Evolutionary conservation across 495 filamentous ascomycete genomes (phyloP).

Genomic region (Lophiostoma macrostomum): DNA sequence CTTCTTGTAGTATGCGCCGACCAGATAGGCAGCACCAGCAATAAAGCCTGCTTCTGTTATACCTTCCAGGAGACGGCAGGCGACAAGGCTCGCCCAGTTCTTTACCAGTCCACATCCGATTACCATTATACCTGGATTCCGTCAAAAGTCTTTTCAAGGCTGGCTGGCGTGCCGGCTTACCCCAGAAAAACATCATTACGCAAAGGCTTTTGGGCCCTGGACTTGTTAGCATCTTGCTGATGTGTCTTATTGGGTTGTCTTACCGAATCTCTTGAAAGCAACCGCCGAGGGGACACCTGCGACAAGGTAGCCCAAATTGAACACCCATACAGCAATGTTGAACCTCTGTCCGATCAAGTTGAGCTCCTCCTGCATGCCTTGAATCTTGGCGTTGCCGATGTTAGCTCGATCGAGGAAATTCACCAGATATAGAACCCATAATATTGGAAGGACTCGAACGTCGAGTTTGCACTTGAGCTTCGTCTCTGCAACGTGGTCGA

Average conservation of each 20-base stretch:
- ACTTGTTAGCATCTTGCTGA: too few relatives aligned
- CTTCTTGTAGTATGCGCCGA: slow-evolving; percentile 31
- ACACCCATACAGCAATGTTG: slow-evolving; percentile 53
- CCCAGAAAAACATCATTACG: slow-evolving; percentile 48
- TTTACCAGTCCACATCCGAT: slow-evolving; percentile 29
- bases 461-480: slow-evolving; percentile 36
- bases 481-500: slow-evolving; percentile 21
- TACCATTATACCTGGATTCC: slow-evolving; percentile 13
- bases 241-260: too few relatives aligned
- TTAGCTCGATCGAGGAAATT: slow-evolving; percentile 55
- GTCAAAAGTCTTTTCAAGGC: not conserved
- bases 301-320: slow-evolving; percentile 64
- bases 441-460: slow-evolving; percentile 43
- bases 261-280: slow-evolving; percentile 57
- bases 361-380: slow-evolving; percentile 62
- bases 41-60: slow-evolving; percentile 27
- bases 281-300: slow-evolving; percentile 68
- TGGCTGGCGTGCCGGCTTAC: not conserved
- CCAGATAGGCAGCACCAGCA: slow-evolving; percentile 25
- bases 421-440: slow-evolving; percentile 46
- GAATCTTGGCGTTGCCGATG: slow-evolving; percentile 75
- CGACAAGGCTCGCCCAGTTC: slow-evolving; percentile 17
- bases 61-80: slow-evolving; percentile 28
- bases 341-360: slow-evolving; percentile 62
- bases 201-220: slow-evolving; percentile 67